Percentiles rank a stretch among this genome's conserved stretches.
Evolutionary conservation across 1,139 yeast genomes (phyloP).

Genomic region (Pichia kudriavzevii): DNA sequence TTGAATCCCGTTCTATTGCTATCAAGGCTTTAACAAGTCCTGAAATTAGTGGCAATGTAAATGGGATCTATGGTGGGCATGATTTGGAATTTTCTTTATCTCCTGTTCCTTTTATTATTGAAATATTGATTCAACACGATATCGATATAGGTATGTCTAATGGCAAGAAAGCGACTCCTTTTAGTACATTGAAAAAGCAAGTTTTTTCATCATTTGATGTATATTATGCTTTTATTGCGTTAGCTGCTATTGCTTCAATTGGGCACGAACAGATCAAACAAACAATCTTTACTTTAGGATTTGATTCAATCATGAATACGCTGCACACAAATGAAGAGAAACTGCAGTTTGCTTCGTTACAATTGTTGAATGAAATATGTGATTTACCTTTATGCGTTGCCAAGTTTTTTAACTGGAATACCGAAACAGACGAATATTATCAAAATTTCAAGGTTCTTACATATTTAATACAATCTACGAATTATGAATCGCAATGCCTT

Average conservation of each 20-base stretch:
- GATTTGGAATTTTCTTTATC: constrained; percentile 35
- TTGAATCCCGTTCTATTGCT: constrained; percentile 23
- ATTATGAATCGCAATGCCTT: constrained; percentile 9
- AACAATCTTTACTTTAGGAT: constrained; percentile 33
- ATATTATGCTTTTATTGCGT: constrained; percentile 18
- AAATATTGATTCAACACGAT: constrained; percentile 32
- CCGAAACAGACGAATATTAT: constrained; percentile 14
- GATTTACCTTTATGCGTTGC: constrained; percentile 39
- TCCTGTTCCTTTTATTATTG: constrained; percentile 42
- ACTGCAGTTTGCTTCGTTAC: constrained; percentile 42
- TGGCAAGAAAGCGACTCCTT: constrained; percentile 10
- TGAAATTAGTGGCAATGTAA: constrained; percentile 36
- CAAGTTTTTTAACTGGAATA: constrained; percentile 39
- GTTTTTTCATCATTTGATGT: constrained; percentile 11
- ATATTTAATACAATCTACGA: constrained; percentile 7
- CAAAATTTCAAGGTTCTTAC: constrained; percentile 31
- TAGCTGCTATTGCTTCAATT: constrained; percentile 23
- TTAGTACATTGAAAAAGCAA: constrained; percentile 18
- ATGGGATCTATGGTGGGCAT: constrained; percentile 29
- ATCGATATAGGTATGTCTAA: constrained; percentile 10
- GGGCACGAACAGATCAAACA: constrained; percentile 19
- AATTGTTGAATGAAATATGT: constrained; percentile 41
- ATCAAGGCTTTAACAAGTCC: constrained; percentile 37
- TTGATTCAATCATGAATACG: constrained; percentile 32
- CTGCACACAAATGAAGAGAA: constrained; percentile 31